Conservation (phyloP, 768 basidiomycete species). For the Phallus indusiatus region DNA sequence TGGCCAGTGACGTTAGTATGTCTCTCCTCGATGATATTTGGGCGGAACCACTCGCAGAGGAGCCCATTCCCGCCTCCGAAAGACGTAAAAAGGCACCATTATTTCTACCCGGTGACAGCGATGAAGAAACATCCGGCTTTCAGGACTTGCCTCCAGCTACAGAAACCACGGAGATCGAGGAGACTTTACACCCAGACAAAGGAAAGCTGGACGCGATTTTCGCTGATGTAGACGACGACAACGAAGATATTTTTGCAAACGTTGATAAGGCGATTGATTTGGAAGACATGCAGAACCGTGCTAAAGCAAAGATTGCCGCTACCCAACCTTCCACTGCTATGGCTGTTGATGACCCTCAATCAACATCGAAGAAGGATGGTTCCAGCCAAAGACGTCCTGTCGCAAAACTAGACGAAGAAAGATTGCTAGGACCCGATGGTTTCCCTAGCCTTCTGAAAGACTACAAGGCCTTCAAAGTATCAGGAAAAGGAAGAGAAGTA, state of each 20-base stretch:
- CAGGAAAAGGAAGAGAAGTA: constrained; percentile 92
- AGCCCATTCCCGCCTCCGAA: constrained; percentile 10
- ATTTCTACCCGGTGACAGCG: constrained; percentile 2
- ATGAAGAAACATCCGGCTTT: constrained; percentile 18
- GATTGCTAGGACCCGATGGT: constrained; percentile 63
- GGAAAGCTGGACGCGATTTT: constrained; percentile 4
- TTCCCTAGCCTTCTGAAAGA: constrained; percentile 73
- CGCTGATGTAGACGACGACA: constrained; percentile 27
- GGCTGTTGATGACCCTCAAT: constrained; percentile 26
- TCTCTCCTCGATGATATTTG: constrained; percentile 46
- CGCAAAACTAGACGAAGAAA: constrained; percentile 11
- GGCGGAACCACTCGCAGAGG: constrained; percentile 38
- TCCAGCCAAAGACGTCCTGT: neutral
- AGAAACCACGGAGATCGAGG: neutral
- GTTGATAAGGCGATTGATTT: constrained; percentile 45
- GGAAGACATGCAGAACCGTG: constrained; percentile 43
- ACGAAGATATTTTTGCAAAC: constrained; percentile 33
- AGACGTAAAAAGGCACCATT: neutral
- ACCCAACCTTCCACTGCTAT: constrained; percentile 41
- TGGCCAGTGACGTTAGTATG: constrained; percentile 14
- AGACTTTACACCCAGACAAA: neutral
- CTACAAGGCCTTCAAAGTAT: constrained; percentile 67
- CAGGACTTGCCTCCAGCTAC: constrained; percentile 8
- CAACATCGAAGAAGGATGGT: constrained; percentile 3
- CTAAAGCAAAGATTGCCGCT: constrained; percentile 31